Conservation (phyloP, 2,329 filamentous ascomycete genomes). For the Lasiodiplodia citricola region DNA sequence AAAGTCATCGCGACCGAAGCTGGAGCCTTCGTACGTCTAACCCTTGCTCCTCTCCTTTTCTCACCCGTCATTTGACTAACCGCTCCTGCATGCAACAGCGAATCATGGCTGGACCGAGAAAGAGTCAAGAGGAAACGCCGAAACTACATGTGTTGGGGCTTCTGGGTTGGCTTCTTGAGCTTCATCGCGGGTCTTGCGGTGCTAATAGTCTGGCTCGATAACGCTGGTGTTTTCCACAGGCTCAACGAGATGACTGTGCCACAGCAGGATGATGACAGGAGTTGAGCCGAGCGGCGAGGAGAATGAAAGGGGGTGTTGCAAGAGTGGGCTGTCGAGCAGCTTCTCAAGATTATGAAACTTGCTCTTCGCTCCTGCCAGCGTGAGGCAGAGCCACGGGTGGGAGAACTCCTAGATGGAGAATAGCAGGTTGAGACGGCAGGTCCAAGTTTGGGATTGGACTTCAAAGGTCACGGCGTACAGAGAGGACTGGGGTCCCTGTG, state of each 20-base stretch:
- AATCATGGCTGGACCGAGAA: slow-evolving; percentile 61
- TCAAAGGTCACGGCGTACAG: background rate
- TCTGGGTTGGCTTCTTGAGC: slow-evolving; percentile 53
- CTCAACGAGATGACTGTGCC: slow-evolving; percentile 5
- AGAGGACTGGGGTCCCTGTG: background rate
- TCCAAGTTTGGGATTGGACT: background rate
- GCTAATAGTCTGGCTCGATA: slow-evolving; percentile 51
- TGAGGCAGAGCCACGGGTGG: background rate
- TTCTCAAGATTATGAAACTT: background rate
- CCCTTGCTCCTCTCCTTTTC: slow-evolving; percentile 20
- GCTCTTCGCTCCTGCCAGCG: background rate
- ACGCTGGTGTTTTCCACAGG: slow-evolving; percentile 31
- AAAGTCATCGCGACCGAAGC: slow-evolving; percentile 28
- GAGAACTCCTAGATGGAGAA: background rate
- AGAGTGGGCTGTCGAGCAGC: background rate
- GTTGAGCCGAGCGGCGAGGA: background rate
- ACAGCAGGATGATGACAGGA: background rate
- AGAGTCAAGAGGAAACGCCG: slow-evolving; percentile 54
- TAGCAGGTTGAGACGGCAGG: background rate
- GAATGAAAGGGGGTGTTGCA: background rate
- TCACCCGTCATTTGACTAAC: background rate
- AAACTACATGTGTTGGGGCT: slow-evolving; percentile 54
- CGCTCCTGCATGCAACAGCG: slow-evolving; percentile 40
- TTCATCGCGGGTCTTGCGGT: slow-evolving; percentile 53
- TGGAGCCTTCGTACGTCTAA: slow-evolving; percentile 47